phyloP scores from a whole-genome alignment of 1,284 basidiomycete genomes.

The Fomes fomentarius region DNA sequence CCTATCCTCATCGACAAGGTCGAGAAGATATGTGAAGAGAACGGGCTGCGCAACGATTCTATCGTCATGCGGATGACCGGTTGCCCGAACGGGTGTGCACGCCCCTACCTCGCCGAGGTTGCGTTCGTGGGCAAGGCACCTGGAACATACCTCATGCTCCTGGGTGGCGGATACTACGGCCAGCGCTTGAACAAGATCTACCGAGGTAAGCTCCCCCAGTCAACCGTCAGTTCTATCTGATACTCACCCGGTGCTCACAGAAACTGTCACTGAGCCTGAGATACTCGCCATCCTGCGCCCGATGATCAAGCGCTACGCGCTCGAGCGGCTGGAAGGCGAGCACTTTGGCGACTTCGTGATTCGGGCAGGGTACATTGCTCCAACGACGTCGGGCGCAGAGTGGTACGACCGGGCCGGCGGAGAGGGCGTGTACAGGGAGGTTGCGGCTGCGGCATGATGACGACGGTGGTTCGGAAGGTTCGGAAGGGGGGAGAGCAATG shows the following conservation, averaged over 20 bases:
- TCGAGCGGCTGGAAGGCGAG: slow-evolving; percentile 89
- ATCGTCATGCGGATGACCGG: slow-evolving; percentile 99
- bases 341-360: slow-evolving; percentile 97
- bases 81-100: slow-evolving; percentile 92
- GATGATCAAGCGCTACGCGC: slow-evolving; percentile 93
- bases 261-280: slow-evolving; percentile 92
- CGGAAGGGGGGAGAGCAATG: background rate
- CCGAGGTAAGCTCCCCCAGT: slow-evolving; percentile 50
- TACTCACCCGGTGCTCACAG: slow-evolving; percentile 40
- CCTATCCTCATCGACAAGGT: slow-evolving; percentile 95
- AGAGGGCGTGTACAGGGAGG: slow-evolving; percentile 55
- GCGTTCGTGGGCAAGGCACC: slow-evolving; percentile 98
- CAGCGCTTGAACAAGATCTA: slow-evolving; percentile 95
- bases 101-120: slow-evolving; percentile 96
- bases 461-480: no score
- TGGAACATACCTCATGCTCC: slow-evolving; percentile 92
- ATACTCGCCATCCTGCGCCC: slow-evolving; percentile 89
- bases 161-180: slow-evolving; percentile 94
- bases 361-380: slow-evolving; percentile 81
- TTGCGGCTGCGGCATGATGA: slow-evolving; percentile 18
- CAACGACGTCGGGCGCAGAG: slow-evolving; percentile 75
- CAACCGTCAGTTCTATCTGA: background rate
- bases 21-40: slow-evolving; percentile 93
- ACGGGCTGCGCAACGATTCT: slow-evolving; percentile 89
- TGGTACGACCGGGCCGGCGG: slow-evolving; percentile 87